phyloP scores from a whole-genome alignment of 495 filamentous ascomycete species.

The Melanomma pulvis-pyrius region DNA sequence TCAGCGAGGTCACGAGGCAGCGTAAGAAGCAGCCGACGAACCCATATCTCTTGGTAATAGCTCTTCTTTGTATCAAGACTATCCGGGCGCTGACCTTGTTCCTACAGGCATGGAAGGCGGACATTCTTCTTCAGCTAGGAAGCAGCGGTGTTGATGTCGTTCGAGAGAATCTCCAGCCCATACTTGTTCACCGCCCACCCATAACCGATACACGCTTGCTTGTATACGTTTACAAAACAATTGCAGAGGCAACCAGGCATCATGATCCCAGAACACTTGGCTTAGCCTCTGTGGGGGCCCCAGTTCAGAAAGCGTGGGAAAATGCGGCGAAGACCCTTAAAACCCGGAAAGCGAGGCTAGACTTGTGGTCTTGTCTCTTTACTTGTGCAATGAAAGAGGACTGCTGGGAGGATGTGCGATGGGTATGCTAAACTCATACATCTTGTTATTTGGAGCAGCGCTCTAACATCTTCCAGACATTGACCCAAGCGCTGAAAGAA shows the following conservation, averaged over 20 bases:
- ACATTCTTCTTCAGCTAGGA: not conserved
- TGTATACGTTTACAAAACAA: not conserved
- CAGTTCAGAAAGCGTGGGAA: constrained; percentile 9
- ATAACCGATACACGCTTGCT: constrained; percentile 15
- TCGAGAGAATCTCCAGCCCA: not conserved
- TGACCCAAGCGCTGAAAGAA: constrained; percentile 2
- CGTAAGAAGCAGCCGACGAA: constrained; percentile 23
- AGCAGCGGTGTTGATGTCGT: not conserved
- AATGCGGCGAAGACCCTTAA: constrained; percentile 15
- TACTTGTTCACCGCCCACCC: constrained; percentile 7
- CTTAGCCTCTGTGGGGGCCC: not conserved
- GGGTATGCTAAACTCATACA: not conserved
- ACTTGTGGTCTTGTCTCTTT: constrained; percentile 18
- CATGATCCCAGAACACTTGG: not conserved
- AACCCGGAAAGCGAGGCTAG: constrained; percentile 7
- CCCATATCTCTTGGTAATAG: constrained; percentile 23
- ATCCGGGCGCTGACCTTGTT: not conserved
- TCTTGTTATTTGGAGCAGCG: not conserved
- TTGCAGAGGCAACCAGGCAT: constrained; percentile 6
- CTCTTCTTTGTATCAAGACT: not conserved
- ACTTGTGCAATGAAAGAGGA: constrained; percentile 12
- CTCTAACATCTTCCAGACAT: constrained; percentile 2
- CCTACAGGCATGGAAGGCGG: constrained; percentile 25
- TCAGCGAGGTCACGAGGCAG: constrained; percentile 3
- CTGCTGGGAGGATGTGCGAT: constrained; percentile 36